These are phyloP conservation scores for Suillus subluteus DNA, from an alignment of 768 basidiomycete species.

Conservation along the genomic window DNA sequence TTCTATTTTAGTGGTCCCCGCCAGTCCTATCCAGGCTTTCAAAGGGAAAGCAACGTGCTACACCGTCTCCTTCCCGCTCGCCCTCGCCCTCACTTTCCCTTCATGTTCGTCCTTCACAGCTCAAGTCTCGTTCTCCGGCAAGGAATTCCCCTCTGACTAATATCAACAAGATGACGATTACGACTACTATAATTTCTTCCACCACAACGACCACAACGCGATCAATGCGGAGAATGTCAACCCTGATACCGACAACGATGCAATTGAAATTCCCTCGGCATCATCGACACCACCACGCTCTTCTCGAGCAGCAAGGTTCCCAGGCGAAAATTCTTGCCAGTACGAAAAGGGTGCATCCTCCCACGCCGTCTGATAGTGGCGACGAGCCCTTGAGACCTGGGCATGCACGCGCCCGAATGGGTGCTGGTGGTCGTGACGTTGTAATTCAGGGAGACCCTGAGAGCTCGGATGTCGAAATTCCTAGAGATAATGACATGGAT, in stretches of 20 bases:
- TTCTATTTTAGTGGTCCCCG: not conserved
- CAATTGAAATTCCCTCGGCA: constrained; percentile 19
- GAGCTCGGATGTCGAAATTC: constrained; percentile 48
- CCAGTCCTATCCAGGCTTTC: constrained; percentile 3
- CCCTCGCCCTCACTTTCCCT: constrained; percentile 14
- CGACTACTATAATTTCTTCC: constrained; percentile 17
- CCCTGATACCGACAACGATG: not conserved
- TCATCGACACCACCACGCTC: constrained; percentile 16
- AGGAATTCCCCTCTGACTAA: not conserved
- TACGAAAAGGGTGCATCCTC: constrained; percentile 10
- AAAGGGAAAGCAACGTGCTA: constrained; percentile 3
- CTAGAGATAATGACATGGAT: constrained; percentile 11
- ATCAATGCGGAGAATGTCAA: not conserved
- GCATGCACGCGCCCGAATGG: constrained; percentile 47
- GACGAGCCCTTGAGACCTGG: constrained; percentile 54
- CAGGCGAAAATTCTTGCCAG: not conserved
- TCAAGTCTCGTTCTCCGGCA: not conserved
- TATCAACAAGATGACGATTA: constrained; percentile 20
- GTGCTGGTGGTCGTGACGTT: constrained; percentile 34
- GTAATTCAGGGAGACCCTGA: constrained; percentile 68
- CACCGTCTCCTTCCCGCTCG: constrained; percentile 10
- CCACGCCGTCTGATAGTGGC: constrained; percentile 30
- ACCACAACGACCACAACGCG: not conserved
- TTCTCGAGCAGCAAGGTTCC: constrained; percentile 17
- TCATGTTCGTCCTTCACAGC: constrained; percentile 14